phyloP scores from a whole-genome alignment of 495 filamentous ascomycete species.

The Ascodesmis nigricans region DNA sequence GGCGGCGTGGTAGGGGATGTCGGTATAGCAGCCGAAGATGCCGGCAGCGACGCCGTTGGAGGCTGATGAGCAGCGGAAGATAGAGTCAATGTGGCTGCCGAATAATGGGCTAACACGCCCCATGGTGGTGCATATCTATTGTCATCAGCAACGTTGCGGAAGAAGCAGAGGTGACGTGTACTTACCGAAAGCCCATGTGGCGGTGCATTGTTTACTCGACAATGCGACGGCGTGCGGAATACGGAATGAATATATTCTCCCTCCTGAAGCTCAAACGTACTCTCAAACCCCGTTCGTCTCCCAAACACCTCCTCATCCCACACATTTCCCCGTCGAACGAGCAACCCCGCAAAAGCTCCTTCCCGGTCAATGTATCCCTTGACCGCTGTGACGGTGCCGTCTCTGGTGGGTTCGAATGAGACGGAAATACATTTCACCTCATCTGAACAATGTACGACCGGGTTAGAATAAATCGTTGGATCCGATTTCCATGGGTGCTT shows the following conservation, averaged over 20 bases:
- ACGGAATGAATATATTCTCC: slow-evolving; percentile 16
- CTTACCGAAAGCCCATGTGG: too few species aligned
- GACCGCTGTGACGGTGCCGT: slow-evolving; percentile 12
- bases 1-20: neutral
- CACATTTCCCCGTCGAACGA: slow-evolving; percentile 12
- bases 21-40: neutral
- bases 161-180: too few species aligned
- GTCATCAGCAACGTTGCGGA: too few species aligned
- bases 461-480: neutral
- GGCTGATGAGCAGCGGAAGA: slow-evolving; percentile 4
- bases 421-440: slow-evolving; percentile 2
- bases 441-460: neutral
- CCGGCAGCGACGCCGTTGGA: slow-evolving; percentile 1
- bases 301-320: slow-evolving; percentile 18
- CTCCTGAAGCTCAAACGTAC: slow-evolving; percentile 11
- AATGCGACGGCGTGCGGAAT: too few species aligned
- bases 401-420: slow-evolving; percentile 12
- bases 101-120: too few species aligned
- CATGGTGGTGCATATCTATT: too few species aligned
- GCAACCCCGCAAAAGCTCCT: slow-evolving; percentile 17
- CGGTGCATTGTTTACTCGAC: too few species aligned
- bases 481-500: slow-evolving; percentile 11
- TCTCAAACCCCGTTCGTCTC: slow-evolving; percentile 16
- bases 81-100: slow-evolving; percentile 16
- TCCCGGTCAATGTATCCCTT: slow-evolving; percentile 17